Conservation (phyloP, 768 basidiomycete genomes). For the Boletus pseudo-olivaceus region DNA sequence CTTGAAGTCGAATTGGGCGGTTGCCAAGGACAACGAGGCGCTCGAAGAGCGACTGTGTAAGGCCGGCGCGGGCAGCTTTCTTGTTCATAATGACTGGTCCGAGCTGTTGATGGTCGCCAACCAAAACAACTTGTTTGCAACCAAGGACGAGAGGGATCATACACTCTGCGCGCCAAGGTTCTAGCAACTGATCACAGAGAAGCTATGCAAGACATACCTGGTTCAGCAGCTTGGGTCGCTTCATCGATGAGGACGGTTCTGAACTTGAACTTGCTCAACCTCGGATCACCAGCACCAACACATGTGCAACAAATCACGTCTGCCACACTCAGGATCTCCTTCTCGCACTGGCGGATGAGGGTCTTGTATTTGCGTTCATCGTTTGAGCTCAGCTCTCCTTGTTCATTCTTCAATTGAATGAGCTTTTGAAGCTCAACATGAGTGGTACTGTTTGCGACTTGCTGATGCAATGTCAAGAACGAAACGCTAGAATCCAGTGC, state of each 20-base stretch:
- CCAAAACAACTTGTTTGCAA: constrained; percentile 97
- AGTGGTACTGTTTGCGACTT: constrained; percentile 94
- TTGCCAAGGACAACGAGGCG: constrained; percentile 94
- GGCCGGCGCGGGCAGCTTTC: constrained; percentile 97
- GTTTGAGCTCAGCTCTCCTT: constrained; percentile 93
- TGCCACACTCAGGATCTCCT: constrained; percentile 91
- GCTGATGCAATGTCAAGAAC: constrained; percentile 93
- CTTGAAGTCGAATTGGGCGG: constrained; percentile 95
- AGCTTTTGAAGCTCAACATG: constrained; percentile 98
- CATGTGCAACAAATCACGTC: constrained; percentile 99
- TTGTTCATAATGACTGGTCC: constrained; percentile 99
- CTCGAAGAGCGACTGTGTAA: constrained; percentile 98
- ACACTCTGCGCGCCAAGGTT: constrained; percentile 61
- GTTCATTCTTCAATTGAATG: constrained; percentile 95
- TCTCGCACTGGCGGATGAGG: constrained; percentile 91
- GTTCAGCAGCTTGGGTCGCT: constrained; percentile 97
- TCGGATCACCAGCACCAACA: constrained; percentile 95
- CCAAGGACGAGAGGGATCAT: constrained; percentile 99
- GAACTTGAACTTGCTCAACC: constrained; percentile 96
- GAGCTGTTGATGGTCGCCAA: constrained; percentile 95
- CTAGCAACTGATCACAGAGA: neutral
- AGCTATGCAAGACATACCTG: constrained; percentile 50
- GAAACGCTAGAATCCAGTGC: constrained; percentile 94
- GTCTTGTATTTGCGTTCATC: constrained; percentile 99
- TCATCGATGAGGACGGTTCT: constrained; percentile 98